Evolutionary conservation across 176 grass and related monocot genomes (phyloP).

Genomic region (Eleusine indica): DNA sequence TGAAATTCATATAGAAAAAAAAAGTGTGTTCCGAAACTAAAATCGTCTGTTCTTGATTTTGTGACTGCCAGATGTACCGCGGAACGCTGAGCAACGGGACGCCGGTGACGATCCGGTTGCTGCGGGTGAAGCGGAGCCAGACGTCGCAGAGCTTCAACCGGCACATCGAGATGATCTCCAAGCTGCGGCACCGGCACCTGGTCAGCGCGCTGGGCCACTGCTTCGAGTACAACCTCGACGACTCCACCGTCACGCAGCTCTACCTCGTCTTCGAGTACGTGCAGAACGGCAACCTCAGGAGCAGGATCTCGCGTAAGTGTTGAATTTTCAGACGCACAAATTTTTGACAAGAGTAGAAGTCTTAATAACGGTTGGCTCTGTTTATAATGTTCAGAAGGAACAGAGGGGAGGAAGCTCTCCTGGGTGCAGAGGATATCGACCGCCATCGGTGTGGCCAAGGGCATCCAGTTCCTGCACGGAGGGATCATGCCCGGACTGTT

Average conservation of each 20-base stretch:
- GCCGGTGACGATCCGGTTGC: slow-evolving; percentile 58
- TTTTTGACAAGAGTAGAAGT: neutral
- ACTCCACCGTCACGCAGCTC: slow-evolving; percentile 53
- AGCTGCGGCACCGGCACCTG: slow-evolving; percentile 75
- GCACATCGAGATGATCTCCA: slow-evolving; percentile 82
- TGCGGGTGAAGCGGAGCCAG: slow-evolving; percentile 59
- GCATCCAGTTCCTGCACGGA: slow-evolving; percentile 89
- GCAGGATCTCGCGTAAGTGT: slow-evolving; percentile 69
- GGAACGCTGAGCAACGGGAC: slow-evolving; percentile 66
- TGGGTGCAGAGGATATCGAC: slow-evolving; percentile 79
- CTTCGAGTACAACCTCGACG: slow-evolving; percentile 66
- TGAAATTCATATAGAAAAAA: too few species aligned
- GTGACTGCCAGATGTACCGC: slow-evolving; percentile 56
- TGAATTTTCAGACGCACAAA: too few species aligned
- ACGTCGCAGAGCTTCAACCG: slow-evolving; percentile 63
- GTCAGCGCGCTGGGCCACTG: slow-evolving; percentile 83
- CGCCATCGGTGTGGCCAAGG: slow-evolving; percentile 71
- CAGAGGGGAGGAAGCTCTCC: slow-evolving; percentile 61
- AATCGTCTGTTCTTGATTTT: neutral
- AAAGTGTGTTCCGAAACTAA: too few species aligned
- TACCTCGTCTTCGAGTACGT: slow-evolving; percentile 84
- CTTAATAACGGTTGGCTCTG: neutral
- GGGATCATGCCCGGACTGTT: slow-evolving; percentile 82
- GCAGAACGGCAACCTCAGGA: slow-evolving; percentile 70
- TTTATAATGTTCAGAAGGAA: slow-evolving; percentile 56